Conservation (phyloP, 2,329 filamentous ascomycete genomes). For the Aspergillus neoniger region DNA sequence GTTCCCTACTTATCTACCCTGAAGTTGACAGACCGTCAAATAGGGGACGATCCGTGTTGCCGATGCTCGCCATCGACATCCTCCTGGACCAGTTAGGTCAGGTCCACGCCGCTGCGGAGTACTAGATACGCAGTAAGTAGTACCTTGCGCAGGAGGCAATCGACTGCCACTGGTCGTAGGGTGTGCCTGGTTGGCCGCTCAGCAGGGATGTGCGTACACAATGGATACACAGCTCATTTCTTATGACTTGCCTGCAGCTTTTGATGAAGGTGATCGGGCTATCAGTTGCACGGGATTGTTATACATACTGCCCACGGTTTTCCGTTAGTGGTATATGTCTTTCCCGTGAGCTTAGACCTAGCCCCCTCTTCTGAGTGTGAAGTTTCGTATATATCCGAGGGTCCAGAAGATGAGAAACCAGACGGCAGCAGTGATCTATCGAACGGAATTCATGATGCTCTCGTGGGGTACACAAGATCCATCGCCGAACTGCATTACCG, state of each 20-base stretch:
- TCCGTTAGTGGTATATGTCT: not conserved
- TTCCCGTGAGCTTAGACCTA: not conserved
- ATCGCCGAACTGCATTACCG: not conserved
- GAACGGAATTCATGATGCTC: not conserved
- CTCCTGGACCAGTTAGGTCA: not conserved
- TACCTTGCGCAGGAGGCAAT: not conserved
- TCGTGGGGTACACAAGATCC: not conserved
- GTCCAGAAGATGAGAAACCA: not conserved
- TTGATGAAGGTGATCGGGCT: not conserved
- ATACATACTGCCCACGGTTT: not conserved
- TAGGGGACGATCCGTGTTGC: constrained; percentile 12
- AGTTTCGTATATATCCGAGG: not conserved
- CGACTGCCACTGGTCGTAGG: no score
- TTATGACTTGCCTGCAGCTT: not conserved
- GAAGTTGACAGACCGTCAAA: constrained; percentile 15
- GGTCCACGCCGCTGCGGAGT: not conserved
- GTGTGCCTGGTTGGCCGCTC: no score
- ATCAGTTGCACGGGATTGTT: not conserved
- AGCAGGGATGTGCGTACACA: not conserved
- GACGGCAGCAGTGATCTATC: no score
- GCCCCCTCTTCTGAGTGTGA: not conserved
- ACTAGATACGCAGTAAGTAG: not conserved
- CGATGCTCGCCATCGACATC: constrained; percentile 1
- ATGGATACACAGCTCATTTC: not conserved
- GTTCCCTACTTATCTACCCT: constrained; percentile 7